Evolutionary conservation across 2,329 filamentous ascomycete species (phyloP), one percentile per base, ranked within the genome.

Genomic region (Aureobasidium sp.): DNA sequence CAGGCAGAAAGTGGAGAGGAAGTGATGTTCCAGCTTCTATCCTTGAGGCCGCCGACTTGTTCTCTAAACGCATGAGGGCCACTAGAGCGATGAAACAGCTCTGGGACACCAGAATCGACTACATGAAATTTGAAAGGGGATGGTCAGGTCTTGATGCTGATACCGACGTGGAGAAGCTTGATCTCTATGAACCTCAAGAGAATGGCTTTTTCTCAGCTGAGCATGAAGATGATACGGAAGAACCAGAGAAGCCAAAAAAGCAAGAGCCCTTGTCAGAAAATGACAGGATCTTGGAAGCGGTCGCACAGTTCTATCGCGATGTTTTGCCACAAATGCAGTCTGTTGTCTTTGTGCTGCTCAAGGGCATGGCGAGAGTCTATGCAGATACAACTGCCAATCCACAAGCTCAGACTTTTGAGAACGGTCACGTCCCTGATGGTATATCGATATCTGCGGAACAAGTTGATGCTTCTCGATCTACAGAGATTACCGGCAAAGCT

Each of bases 11-110:
- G 71, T 97, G 92, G 92, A 88, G 95, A 74, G 92, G 92, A n/a
- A 90, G 89, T 65, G 91, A 96, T 71, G 88, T 99, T 11, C 94
- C 94, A 9, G 87, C 90, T 8, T 97, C 93, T 1, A 97, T 99
- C 63, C 83, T 97, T 16, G 94, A 99, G 74, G 94, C 94, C 7
- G 94, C 94, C 8, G 88, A 94, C 70, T 79, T 99, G 1, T 99
- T 99, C 73, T 90, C 92, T 0, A 88, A 85, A 63, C 84, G 94
- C 57, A 94, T 97, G 73, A 85, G 93, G 67, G 96, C 96, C 82
- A 96, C 91, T 0, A 83, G 94, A 64, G 90, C 90, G 5, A 93
- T 95, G 76, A 86, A 90, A 61, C 94, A 99, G 75, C 79, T 99
- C 15, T 99, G 94, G 93, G 89, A 96, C 67, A 92, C 96, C 72